Percentiles rank a stretch among this genome's conserved stretches.
Conservation (phyloP, 257 asterid genomes). For the Solanum piurae region DNA sequence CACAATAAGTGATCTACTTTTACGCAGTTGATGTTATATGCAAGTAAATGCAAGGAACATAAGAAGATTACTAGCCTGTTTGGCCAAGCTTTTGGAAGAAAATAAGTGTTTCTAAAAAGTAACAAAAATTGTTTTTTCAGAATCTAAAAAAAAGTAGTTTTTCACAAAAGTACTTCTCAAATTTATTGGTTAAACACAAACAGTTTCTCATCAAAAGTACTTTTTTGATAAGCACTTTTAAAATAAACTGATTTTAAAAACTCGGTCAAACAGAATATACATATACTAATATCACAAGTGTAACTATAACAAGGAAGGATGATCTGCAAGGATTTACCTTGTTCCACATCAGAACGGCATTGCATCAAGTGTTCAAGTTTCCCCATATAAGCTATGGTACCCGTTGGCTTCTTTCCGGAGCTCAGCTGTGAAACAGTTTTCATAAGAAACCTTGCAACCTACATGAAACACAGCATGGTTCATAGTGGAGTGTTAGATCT, state of each 20-base stretch:
- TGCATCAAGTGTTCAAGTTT: constrained; percentile 58
- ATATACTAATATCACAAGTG: background rate
- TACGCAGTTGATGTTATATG: background rate
- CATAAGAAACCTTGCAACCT: constrained; percentile 97
- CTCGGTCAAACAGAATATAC: background rate
- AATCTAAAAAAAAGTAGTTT: too few species aligned
- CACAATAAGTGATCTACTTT: background rate
- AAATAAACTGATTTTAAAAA: too few species aligned
- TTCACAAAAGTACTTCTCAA: too few species aligned
- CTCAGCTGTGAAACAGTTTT: constrained; percentile 79
- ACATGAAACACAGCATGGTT: background rate
- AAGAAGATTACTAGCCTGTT: too few species aligned
- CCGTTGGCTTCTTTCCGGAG: constrained; percentile 57
- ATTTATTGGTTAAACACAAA: too few species aligned
- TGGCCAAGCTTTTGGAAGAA: too few species aligned
- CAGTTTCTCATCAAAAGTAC: too few species aligned
- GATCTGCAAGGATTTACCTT: constrained; percentile 24
- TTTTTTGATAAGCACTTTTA: too few species aligned
- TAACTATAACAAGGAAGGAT: background rate
- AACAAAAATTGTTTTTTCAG: too few species aligned
- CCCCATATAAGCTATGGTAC: constrained; percentile 72
- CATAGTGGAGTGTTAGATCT: background rate
- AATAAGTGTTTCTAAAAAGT: too few species aligned
- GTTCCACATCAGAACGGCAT: constrained; percentile 49
- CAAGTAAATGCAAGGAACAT: background rate